These are phyloP conservation scores for Melampsora abietis-canadensis DNA, from an alignment of 1,284 basidiomycete species.

Conservation along the genomic window DNA sequence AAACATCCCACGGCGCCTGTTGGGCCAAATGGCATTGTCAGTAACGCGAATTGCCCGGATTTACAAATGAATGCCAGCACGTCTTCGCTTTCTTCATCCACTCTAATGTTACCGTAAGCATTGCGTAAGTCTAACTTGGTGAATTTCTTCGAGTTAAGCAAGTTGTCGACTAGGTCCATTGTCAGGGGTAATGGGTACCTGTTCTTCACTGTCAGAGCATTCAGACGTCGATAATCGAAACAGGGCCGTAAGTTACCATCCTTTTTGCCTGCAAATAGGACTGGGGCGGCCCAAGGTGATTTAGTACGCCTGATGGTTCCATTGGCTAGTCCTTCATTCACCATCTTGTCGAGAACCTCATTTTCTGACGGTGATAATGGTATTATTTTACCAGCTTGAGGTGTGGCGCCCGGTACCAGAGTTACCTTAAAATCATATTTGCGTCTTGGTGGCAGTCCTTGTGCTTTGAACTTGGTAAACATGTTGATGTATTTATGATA, in stretches of 20 bases:
- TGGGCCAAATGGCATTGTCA: neutral
- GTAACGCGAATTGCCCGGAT: neutral
- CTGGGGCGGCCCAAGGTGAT: neutral
- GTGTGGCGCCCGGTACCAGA: neutral
- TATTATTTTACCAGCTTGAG: neutral
- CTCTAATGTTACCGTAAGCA: neutral
- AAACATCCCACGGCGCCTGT: neutral
- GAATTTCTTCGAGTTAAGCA: neutral
- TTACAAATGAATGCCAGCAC: neutral
- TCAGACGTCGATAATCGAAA: neutral
- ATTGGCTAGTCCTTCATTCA: neutral
- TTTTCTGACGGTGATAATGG: neutral
- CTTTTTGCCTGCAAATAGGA: no score
- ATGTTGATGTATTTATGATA: constrained; percentile 2
- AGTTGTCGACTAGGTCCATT: no score
- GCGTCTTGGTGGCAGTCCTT: neutral
- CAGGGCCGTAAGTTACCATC: neutral
- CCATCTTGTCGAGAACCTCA: neutral
- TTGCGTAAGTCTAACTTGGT: neutral
- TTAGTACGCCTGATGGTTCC: neutral
- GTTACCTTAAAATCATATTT: neutral
- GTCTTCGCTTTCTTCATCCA: neutral
- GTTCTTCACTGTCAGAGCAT: neutral
- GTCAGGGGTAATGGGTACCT: neutral
- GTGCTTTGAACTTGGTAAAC: neutral